phyloP scores from a whole-genome alignment of 1,139 yeast genomes.

The Sugiyamaella neomexicana region DNA sequence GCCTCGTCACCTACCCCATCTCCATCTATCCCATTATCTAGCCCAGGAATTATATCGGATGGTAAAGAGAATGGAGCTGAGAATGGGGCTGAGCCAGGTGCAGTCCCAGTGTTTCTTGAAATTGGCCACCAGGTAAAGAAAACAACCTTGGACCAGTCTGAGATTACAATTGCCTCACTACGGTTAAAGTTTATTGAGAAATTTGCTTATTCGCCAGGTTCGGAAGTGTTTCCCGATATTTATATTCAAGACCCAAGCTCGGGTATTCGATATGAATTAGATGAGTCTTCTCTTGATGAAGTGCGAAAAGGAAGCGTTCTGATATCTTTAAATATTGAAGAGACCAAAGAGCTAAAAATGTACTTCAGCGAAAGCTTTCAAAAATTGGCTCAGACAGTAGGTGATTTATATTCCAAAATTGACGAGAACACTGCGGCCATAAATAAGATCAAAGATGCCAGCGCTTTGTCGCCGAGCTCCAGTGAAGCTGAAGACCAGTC shows the following conservation, averaged over 20 bases:
- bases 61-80: background rate
- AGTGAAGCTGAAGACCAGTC: background rate
- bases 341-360: constrained; percentile 38
- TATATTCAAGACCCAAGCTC: constrained; percentile 64
- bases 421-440: constrained; percentile 33
- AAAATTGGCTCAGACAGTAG: constrained; percentile 37
- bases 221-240: constrained; percentile 76
- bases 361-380: constrained; percentile 39
- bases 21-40: background rate
- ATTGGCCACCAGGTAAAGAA: constrained; percentile 65
- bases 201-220: constrained; percentile 76
- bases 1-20: background rate
- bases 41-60: background rate
- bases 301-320: constrained; percentile 62
- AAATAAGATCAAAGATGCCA: constrained; percentile 9
- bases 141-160: constrained; percentile 51
- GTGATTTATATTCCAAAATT: constrained; percentile 43
- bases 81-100: background rate
- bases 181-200: constrained; percentile 79
- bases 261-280: constrained; percentile 74
- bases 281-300: constrained; percentile 62
- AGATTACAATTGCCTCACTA: constrained; percentile 58
- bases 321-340: constrained; percentile 49
- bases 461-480: background rate
- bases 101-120: constrained; percentile 51